Base-by-base conservation (phyloP, 2,329 filamentous ascomycete genomes). In the Xylariomycetidae sp. region DNA sequence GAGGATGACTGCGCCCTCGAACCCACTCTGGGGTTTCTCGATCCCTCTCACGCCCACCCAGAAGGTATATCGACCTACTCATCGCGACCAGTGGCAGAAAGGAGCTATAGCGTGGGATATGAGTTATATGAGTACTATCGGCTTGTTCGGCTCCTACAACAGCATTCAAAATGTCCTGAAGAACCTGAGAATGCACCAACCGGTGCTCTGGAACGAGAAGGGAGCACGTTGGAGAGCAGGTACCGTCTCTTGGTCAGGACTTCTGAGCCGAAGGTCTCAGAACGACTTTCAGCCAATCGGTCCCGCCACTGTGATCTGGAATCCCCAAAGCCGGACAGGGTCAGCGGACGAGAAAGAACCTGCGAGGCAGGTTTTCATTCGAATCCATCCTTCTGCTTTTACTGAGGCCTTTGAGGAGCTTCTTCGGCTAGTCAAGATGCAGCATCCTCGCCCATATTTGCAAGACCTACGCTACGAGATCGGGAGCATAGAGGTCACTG, bases 61-160 rank as follows among this genome's bases (percentile, higher is more conserved):
- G 53, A 98, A 98, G 65, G 80, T 82, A 32, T 95, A 95, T 56
- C 72, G 92, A 31, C 78, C 86, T 28, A 92, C 86, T 0, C 88
- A 96, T 64, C 78, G 89, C 43, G 82, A 86, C 15, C 76, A 79
- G 32, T 79, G 79, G 18, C 72, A 81, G 32, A 76, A 81, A 44
- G 89, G 92, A 5, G 82, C 82, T 15, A 68, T 96, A 26, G 80
- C 80, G 1, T 96, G 90, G 88, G 92, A 98, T 60, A 85, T 79
- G 67, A 96, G 89, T 56, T 98, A 95, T 56, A 83, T 92, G 66
- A 85, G 85, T 47, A 95, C 87, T 1, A 82, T 96, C 44, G 73
- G 81, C 10, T 56, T 96, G 4, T 79, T 82, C 46, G 92, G 89
- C 0, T 63, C 67, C 10, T 64, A 75, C 25, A 59, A 65, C 19